These are phyloP conservation scores for Rhodomyrtus tomentosa DNA, from an alignment of 345 rosid genomes.

Conservation along the genomic window DNA sequence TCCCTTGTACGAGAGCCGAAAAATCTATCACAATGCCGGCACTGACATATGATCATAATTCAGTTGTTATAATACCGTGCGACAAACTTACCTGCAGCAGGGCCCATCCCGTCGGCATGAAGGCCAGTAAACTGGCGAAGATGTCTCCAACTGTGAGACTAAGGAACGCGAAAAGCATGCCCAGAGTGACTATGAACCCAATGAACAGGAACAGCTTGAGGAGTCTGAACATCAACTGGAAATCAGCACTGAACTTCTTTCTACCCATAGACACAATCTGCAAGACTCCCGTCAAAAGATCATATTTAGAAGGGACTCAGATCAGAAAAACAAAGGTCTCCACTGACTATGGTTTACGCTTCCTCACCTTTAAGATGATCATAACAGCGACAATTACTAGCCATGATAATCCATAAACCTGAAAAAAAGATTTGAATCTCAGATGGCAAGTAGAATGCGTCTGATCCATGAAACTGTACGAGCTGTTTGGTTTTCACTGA, in stretches of 20 bases:
- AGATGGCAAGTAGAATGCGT: not conserved
- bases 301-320: not conserved
- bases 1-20: not conserved
- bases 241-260: slow-evolving; percentile 93
- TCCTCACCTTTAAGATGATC: slow-evolving; percentile 65
- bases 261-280: slow-evolving; percentile 94
- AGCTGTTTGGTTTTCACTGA: not conserved
- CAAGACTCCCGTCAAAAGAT: not conserved
- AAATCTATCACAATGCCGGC: not conserved
- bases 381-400: slow-evolving; percentile 71
- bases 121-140: slow-evolving; percentile 75
- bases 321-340: not conserved
- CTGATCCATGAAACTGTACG: not conserved
- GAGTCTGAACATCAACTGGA: slow-evolving; percentile 93
- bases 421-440: not conserved
- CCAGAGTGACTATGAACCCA: slow-evolving; percentile 45
- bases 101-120: slow-evolving; percentile 90
- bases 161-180: slow-evolving; percentile 59
- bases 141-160: slow-evolving; percentile 78
- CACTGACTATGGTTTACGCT: not conserved
- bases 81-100: slow-evolving; percentile 44
- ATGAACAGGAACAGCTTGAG: slow-evolving; percentile 64
- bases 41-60: not conserved
- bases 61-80: not conserved
- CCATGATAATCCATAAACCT: slow-evolving; percentile 92